phyloP scores from a whole-genome alignment of 129 eudicot species.

The Smallanthus sonchifolius region DNA sequence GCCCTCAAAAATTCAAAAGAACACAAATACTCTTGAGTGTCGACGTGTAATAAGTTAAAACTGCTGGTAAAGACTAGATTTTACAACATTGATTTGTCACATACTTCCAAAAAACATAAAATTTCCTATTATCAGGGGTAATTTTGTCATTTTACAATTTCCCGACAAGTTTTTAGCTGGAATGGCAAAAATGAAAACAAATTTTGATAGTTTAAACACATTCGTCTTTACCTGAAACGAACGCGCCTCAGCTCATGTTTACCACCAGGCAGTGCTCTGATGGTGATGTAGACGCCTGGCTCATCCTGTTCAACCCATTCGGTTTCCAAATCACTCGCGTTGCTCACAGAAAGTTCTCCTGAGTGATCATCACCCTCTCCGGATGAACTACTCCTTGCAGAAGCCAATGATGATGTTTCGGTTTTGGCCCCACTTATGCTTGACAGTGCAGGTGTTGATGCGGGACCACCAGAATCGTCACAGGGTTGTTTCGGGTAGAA shows the following conservation, averaged over 20 bases:
- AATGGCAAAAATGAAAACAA: not conserved
- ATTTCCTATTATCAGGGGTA: too few relatives aligned
- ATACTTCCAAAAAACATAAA: too few relatives aligned
- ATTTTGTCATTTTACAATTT: not conserved
- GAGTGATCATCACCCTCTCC: conserved; percentile 74
- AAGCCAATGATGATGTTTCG: conserved; percentile 76
- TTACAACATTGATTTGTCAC: too few relatives aligned
- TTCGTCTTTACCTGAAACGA: conserved; percentile 67
- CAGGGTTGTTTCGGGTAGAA: conserved; percentile 40
- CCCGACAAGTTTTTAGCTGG: not conserved
- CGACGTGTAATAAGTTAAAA: too few relatives aligned
- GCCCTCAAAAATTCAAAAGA: not conserved
- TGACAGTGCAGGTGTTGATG: conserved; percentile 85
- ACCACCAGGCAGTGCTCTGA: conserved; percentile 81
- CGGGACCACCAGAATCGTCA: conserved; percentile 44
- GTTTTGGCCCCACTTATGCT: conserved; percentile 81
- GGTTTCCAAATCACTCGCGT: conserved; percentile 86
- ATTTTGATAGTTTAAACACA: not conserved
- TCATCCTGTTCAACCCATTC: conserved; percentile 98
- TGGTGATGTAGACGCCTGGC: conserved; percentile 94
- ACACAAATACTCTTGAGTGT: not conserved
- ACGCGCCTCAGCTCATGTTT: conserved; percentile 85
- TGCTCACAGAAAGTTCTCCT: conserved; percentile 80
- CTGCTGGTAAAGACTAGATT: too few relatives aligned
- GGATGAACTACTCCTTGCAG: conserved; percentile 71